phyloP scores from a whole-genome alignment of 2,329 filamentous ascomycete species.

The Arthroderma uncinatum region DNA sequence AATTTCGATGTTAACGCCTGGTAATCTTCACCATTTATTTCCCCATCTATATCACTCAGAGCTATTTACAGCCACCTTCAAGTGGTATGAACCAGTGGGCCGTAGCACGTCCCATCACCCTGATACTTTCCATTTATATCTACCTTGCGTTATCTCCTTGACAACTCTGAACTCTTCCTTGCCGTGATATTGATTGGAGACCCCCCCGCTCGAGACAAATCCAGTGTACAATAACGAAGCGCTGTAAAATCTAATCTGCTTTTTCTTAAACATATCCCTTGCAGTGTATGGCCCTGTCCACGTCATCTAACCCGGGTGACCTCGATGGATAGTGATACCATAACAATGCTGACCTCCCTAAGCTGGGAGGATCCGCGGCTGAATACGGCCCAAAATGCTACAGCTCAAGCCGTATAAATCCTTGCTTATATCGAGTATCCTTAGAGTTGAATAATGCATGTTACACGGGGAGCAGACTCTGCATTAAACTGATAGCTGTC shows the following conservation, averaged over 20 bases:
- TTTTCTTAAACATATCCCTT: not conserved
- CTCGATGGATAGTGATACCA: not conserved
- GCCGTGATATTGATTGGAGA: not conserved
- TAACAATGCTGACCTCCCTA: not conserved
- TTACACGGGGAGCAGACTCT: too few species aligned
- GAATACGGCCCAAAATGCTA: too few species aligned
- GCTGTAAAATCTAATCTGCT: slow-evolving; percentile 7
- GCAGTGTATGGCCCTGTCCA: not conserved
- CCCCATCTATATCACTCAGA: not conserved
- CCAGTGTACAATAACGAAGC: slow-evolving; percentile 9
- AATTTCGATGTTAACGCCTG: slow-evolving; percentile 89
- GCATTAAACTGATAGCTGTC: too few species aligned
- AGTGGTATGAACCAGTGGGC: not conserved
- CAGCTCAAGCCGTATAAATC: too few species aligned
- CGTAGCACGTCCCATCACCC: not conserved
- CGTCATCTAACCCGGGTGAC: not conserved
- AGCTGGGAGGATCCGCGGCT: too few species aligned
- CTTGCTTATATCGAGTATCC: too few species aligned
- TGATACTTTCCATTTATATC: not conserved
- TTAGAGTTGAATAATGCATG: too few species aligned
- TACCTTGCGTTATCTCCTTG: not conserved
- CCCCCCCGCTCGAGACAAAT: not conserved
- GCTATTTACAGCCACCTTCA: not conserved
- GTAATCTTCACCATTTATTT: slow-evolving; percentile 39
- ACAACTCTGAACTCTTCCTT: not conserved